Percentiles rank a stretch among this genome's conserved stretches.
phyloP scores from a whole-genome alignment of 495 filamentous ascomycete genomes.

The Choiromyces venosus region DNA sequence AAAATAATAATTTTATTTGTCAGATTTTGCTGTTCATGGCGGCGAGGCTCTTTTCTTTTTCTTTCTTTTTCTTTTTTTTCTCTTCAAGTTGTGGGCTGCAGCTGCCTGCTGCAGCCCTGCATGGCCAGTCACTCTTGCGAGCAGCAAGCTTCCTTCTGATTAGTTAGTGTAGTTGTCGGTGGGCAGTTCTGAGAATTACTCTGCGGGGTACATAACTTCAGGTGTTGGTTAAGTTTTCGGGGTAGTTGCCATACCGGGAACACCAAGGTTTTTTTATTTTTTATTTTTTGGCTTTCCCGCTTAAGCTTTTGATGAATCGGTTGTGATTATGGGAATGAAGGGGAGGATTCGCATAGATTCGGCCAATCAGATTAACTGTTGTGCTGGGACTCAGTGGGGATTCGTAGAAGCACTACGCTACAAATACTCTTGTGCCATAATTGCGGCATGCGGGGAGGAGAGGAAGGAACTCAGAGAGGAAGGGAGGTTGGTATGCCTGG shows the following conservation, averaged over 20 bases:
- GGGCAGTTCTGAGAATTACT: neutral
- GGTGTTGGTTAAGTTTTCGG: too few species aligned
- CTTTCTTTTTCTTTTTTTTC: neutral
- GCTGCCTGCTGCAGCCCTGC: neutral
- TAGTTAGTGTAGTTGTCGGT: too few species aligned
- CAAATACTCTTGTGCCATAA: too few species aligned
- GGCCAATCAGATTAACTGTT: neutral
- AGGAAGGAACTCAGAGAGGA: neutral
- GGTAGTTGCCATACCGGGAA: neutral
- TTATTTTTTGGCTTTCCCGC: neutral
- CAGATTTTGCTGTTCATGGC: too few species aligned
- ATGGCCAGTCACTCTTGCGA: neutral
- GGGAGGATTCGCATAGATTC: too few species aligned
- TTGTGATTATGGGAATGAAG: neutral
- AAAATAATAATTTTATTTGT: too few species aligned
- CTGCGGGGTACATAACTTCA: too few species aligned
- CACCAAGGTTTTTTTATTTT: neutral
- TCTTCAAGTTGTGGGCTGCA: neutral
- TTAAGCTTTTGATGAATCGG: neutral
- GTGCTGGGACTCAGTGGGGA: neutral
- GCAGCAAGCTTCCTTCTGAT: neutral
- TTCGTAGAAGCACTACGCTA: neutral
- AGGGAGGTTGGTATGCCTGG: neutral
- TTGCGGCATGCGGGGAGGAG: neutral
- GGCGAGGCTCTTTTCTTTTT: neutral